Base-by-base conservation (phyloP, 306 rosid genomes). In the Lablab purpureus region DNA sequence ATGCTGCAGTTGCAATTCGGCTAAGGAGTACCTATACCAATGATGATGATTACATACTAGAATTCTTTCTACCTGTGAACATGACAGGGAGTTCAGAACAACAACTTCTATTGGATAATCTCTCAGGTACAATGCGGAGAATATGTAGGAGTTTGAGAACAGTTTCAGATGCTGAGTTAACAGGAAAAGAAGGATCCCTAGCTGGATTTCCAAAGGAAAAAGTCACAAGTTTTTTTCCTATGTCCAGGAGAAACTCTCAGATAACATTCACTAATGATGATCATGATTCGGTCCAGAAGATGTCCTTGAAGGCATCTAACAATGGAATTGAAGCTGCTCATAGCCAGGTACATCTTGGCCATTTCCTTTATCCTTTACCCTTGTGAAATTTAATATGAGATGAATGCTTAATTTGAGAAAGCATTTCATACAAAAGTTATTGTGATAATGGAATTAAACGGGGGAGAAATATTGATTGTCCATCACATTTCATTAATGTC, bases 51-150 rank as follows among this genome's bases (percentile, higher is more conserved):
- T 95, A 93, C 86, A 89, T 95, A 75, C 71, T 95, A 32, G 99
- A 95, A 84, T 93, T 95, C 85, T 95, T 95, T 87, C 90, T 95
- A n/a, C 99, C 99, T 47, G 81, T 90, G 74, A 85, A 84, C 73
- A 83, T 95, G 92, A 93, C 64, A 76, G 97, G 96, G 63, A 78
- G 94, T 75, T 83, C 88, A 10, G 98, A 93, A 75, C 98, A 92
- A 68, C 97, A 95, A 83, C 94, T 93, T 73, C 18, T 95, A 74
- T 80, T 95, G 63, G 91, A 93, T 85, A 91, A 90, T 84, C 93
- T 95, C 76, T 91, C 99, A 0, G 85, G 91, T 62, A 92, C 97
- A 15, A 95, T 95, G 99, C 92, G 89, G 81, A 88, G 91, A 90
- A 89, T 91, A 14, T 95, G 96, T 68, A 85, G 63, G 83, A 89